Base-by-base conservation (phyloP, 148 eudicot genomes). In the Nepenthes gracilis region DNA sequence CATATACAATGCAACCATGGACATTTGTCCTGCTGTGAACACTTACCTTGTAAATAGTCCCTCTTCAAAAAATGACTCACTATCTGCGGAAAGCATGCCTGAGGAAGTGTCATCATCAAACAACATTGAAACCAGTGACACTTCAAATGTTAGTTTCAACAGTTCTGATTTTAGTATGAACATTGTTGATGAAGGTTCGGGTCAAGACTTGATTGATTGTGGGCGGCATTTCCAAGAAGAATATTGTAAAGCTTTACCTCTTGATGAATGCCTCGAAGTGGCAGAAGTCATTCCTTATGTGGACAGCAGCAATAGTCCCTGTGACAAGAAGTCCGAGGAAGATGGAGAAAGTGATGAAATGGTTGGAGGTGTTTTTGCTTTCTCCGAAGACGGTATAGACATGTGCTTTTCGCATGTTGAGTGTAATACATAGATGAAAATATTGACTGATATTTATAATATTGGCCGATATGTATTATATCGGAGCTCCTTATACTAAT, bases 301-400 rank as follows among this genome's bases (percentile, higher is more conserved):
- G 72, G 95, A 81, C 74, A 77, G 84, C 38, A 79, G 72, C 65
- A 72, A 64, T 66, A 80, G 87, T 71, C 86, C 75, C 65, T 64
- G 75, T 45, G 71, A 76, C 58, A 85, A 79, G 69, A 85, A 79
- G 76, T 64, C 81, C 0, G 95, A 88, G 66, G 91, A 88, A 70
- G 95, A 86, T 78, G 95, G 66, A 61, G 98, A 88, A 60, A 76
- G 69, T 64, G 96, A 85, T 64, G 92, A 83, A 59, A 74, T 85
- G 83, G 85, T 88, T 66, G 96, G 95, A 70, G 88, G 91, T 64
- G 81, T 88, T 36, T 88, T 93, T 72, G 87, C 82, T 65, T 86
- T 93, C 71, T 82, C 96, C 34, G 95, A 93, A 79, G 88, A 93
- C 88, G 94, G 98, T 93, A 72, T 36, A 59, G 23, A 23, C 23